A percentile compares a stretch with the other conserved stretches of the same genome.
phyloP scores from a whole-genome alignment of 805 yeast species.

The Pichia ethanolica region DNA sequence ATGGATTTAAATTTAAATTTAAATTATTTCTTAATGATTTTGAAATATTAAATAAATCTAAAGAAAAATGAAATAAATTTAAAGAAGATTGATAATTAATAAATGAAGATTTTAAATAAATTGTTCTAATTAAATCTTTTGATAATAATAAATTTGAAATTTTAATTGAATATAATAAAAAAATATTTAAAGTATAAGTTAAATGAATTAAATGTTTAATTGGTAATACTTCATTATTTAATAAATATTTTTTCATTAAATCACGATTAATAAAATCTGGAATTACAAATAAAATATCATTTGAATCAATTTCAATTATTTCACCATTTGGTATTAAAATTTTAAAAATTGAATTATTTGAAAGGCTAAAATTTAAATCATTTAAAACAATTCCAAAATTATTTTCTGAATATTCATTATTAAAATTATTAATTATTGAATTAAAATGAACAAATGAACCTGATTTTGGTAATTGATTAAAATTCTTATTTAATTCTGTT shows the following conservation, averaged over 20 bases:
- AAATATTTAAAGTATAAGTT: slow-evolving; percentile 9
- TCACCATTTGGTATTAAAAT: slow-evolving; percentile 32
- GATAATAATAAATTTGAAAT: slow-evolving; percentile 2
- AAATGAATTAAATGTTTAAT: background rate
- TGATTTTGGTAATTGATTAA: background rate
- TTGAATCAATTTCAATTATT: slow-evolving; percentile 42
- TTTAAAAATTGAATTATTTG: background rate
- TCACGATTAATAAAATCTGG: slow-evolving; percentile 9
- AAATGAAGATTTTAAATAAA: slow-evolving; percentile 7
- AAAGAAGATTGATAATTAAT: slow-evolving; percentile 11
- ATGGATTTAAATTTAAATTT: slow-evolving; percentile 5
- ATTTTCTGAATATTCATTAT: background rate
- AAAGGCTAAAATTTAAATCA: slow-evolving; percentile 8
- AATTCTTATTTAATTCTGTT: background rate
- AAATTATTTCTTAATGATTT: slow-evolving; percentile 10
- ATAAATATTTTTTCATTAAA: background rate
- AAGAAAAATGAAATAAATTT: slow-evolving; percentile 1
- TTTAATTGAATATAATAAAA: slow-evolving; percentile 3
- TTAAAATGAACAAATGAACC: slow-evolving; percentile 15
- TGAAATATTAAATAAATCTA: slow-evolving; percentile 1
- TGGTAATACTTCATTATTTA: background rate
- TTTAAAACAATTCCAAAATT: slow-evolving; percentile 13
- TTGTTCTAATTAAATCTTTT: slow-evolving; percentile 7
- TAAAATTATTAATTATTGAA: background rate
- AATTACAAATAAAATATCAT: slow-evolving; percentile 34